These are phyloP conservation scores for Penicillium sp. DNA, from an alignment of 2,329 filamentous ascomycete genomes.

Conservation along the genomic window DNA sequence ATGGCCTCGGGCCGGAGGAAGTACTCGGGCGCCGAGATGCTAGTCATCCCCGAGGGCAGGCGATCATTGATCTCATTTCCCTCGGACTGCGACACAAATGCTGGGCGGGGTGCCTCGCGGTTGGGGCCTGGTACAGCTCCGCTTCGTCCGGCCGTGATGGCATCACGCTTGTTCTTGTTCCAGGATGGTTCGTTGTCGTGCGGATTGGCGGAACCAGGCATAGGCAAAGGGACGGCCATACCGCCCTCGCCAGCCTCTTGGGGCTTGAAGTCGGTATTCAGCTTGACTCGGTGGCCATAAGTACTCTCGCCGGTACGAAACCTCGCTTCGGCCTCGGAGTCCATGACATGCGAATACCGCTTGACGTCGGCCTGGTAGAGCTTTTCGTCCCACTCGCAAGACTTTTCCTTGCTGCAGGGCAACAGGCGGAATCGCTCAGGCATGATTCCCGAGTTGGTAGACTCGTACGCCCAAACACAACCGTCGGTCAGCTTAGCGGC, in stretches of 20 bases:
- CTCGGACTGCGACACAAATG: slow-evolving; percentile 36
- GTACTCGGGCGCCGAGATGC: slow-evolving; percentile 42
- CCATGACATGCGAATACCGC: slow-evolving; percentile 49
- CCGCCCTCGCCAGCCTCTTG: slow-evolving; percentile 6
- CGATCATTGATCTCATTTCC: slow-evolving; percentile 40
- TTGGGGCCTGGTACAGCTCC: slow-evolving; percentile 7
- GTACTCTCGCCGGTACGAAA: slow-evolving; percentile 27
- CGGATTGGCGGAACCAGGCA: slow-evolving; percentile 27
- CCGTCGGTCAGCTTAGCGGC: slow-evolving; percentile 60
- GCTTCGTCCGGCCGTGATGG: slow-evolving; percentile 4
- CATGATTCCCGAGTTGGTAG: slow-evolving; percentile 61
- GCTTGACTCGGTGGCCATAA: slow-evolving; percentile 26
- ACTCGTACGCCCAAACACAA: slow-evolving; percentile 64
- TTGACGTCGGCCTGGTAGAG: slow-evolving; percentile 27
- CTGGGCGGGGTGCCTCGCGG: slow-evolving; percentile 18
- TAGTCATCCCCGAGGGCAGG: slow-evolving; percentile 45
- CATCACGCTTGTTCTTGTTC: slow-evolving; percentile 26
- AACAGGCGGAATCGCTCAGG: slow-evolving; percentile 59
- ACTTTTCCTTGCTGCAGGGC: slow-evolving; percentile 47
- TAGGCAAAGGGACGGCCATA: slow-evolving; percentile 21
- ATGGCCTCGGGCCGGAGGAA: slow-evolving; percentile 69
- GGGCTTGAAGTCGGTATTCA: slow-evolving; percentile 13
- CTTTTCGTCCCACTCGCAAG: slow-evolving; percentile 57
- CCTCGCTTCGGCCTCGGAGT: slow-evolving; percentile 36
- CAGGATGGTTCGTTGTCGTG: slow-evolving; percentile 18